phyloP scores from a whole-genome alignment of 129 eudicot species.

The Lonicera japonica region DNA sequence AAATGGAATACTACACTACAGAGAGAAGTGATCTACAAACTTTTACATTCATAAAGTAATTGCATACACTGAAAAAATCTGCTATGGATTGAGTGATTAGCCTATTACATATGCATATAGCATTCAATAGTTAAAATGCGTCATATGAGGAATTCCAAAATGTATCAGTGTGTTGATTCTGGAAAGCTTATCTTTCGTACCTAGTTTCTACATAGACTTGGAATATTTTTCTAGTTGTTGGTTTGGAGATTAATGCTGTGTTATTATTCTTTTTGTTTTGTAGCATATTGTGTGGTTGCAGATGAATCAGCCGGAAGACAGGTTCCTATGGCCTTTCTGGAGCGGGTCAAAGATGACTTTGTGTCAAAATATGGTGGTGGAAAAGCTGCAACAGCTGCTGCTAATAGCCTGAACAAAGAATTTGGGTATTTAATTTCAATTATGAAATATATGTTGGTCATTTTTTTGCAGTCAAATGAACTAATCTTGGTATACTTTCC shows the following conservation, averaged over 20 bases:
- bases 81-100: too few species aligned
- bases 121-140: too few species aligned
- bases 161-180: too few species aligned
- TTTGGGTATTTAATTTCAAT: slow-evolving; percentile 46
- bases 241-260: background rate
- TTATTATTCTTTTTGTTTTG: slow-evolving; percentile 9
- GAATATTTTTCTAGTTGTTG: background rate
- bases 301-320: slow-evolving; percentile 74
- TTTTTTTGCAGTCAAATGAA: background rate
- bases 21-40: too few species aligned
- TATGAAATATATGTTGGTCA: slow-evolving; percentile 6
- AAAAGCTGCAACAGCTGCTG: slow-evolving; percentile 64
- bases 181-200: background rate
- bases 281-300: slow-evolving; percentile 82
- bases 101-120: too few species aligned
- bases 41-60: background rate
- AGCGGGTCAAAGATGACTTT: slow-evolving; percentile 73
- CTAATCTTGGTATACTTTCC: slow-evolving; percentile 8
- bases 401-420: slow-evolving; percentile 66
- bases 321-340: slow-evolving; percentile 71
- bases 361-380: slow-evolving; percentile 60
- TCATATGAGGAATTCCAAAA: too few species aligned
- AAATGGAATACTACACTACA: background rate
- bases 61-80: background rate
- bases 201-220: background rate